Evolutionary conservation across 371 early-diverging fungal species (phyloP), one percentile per base, ranked within the genome.

Genomic region (Syncephalastrum monosporum): DNA sequence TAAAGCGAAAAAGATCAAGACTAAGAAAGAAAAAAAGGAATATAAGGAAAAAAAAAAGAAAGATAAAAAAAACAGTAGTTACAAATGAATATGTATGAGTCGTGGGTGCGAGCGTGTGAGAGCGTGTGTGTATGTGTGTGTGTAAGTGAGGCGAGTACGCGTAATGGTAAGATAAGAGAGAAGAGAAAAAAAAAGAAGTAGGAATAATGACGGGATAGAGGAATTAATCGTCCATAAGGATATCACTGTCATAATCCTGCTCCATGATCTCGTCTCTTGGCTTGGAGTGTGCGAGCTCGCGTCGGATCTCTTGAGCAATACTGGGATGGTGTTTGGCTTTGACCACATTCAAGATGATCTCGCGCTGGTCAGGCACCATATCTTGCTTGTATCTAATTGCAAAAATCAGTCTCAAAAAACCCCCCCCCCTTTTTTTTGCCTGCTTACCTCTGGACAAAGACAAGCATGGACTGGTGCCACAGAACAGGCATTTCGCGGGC

Each of bases 381-480:
- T 96, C 96, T 51, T 92, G 89, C 76, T 97, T 97, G 81, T 98
- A 98, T 55, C 91, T 83, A 42, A 51, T n/a, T 42, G 14, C 56
- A 10, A 42, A 8, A 17, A n/a, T 53, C 8, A 25, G 44, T 19
- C 10, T 21, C n/a, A 1, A 27, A 5, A 27, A 27, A 3, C 46
- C 23, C 27, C n/a, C 19, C 15, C 43, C 29, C 47, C 5, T 47
- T 25, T 17, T 29, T 47, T 16, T 42, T 38, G 7, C n/a, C 16
- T 16, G 16, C 41, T 51, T 65, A 76, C 79, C 95, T 73, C 80
- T 98, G 99, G 27, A 82, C 90, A 85, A 98, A 98, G 15, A 95
- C 93, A 38, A 98, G 74, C 67, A 98, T 77, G 1, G 93, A 76
- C 77, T 98, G 97, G 69, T 98, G 97, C 99, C 99, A 98, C 57